Percentiles rank a stretch among this genome's conserved stretches.
Evolutionary conservation across 208 protist genomes (phyloP).

Genomic region (Trichomonas tenax): DNA sequence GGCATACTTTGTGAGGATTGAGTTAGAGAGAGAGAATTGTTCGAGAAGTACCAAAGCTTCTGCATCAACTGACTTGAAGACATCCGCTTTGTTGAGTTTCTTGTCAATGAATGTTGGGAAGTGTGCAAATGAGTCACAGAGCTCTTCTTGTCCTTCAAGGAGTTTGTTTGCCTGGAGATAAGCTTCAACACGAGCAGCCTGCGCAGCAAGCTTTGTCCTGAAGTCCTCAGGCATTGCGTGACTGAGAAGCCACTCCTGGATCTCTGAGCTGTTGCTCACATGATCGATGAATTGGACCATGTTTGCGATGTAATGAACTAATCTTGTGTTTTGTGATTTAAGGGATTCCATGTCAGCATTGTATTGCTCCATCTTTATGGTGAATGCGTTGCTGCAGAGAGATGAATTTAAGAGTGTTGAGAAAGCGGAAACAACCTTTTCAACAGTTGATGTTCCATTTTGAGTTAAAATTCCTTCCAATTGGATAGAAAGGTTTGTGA

Average conservation of each 20-base stretch:
- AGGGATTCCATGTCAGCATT: not conserved
- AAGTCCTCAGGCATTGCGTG: not conserved
- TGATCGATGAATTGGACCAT: not conserved
- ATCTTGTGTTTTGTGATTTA: not conserved
- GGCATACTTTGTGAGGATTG: not conserved
- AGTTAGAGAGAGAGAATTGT: not conserved
- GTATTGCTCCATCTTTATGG: not conserved
- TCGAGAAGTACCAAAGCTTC: not conserved
- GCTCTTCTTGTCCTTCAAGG: not conserved
- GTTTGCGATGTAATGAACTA: not conserved
- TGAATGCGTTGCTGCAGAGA: not conserved
- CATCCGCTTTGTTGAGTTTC: not conserved
- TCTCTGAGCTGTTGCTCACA: not conserved
- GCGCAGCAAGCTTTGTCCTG: not conserved
- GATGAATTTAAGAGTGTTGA: not conserved
- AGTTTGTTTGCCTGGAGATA: not conserved
- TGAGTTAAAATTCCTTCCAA: not conserved
- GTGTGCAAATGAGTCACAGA: not conserved
- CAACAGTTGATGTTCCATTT: not conserved
- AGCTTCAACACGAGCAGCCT: not conserved
- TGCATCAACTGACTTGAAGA: not conserved
- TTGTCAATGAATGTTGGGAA: not conserved
- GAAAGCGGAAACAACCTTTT: not conserved
- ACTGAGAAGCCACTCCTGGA: not conserved
- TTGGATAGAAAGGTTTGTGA: not conserved